These are phyloP conservation scores for Salvia splendens DNA, from an alignment of 257 asterid species.

Conservation along the genomic window DNA sequence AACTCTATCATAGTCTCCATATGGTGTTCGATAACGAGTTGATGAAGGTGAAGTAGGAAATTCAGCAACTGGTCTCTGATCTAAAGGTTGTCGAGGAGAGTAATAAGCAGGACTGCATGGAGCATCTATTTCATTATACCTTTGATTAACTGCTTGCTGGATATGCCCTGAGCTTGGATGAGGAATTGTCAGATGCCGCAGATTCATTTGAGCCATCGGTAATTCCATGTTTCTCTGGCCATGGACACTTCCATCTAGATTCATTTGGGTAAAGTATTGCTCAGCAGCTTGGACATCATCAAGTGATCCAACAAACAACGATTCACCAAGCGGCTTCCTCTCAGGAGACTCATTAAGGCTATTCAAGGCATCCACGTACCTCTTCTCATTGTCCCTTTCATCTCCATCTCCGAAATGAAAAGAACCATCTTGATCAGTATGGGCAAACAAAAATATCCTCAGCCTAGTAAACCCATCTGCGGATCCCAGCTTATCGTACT, in stretches of 20 bases:
- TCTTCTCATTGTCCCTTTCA: constrained; percentile 88
- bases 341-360: constrained; percentile 90
- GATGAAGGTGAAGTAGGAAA: constrained; percentile 89
- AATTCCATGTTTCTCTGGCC: constrained; percentile 78
- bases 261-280: constrained; percentile 71
- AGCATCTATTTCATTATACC: constrained; percentile 84
- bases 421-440: constrained; percentile 70
- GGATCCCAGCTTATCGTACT: constrained; percentile 83
- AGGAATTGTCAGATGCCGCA: constrained; percentile 73
- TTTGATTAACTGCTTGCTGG: constrained; percentile 63
- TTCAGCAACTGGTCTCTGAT: constrained; percentile 68
- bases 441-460: constrained; percentile 73
- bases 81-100: constrained; percentile 83
- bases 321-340: constrained; percentile 57
- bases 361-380: constrained; percentile 95
- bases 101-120: constrained; percentile 97
- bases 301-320: constrained; percentile 44
- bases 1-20: constrained; percentile 65
- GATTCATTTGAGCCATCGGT: constrained; percentile 69
- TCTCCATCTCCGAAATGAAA: constrained; percentile 82
- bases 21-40: constrained; percentile 55
- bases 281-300: constrained; percentile 72
- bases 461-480: constrained; percentile 86
- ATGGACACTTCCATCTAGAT: constrained; percentile 65
- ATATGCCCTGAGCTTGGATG: constrained; percentile 61